phyloP scores from a whole-genome alignment of 306 rosid species.

The Vicia villosa region DNA sequence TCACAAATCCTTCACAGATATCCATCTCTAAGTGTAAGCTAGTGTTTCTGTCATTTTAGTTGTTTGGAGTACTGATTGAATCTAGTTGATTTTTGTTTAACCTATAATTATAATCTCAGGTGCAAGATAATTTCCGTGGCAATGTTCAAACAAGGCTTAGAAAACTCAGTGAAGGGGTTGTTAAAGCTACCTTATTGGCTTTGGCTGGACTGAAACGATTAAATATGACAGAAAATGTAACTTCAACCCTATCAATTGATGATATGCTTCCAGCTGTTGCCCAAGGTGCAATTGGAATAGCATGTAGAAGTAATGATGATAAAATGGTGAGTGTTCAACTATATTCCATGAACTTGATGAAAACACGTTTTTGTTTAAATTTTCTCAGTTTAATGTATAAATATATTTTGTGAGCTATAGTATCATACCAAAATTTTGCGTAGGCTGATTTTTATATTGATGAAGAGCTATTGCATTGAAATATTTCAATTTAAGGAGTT shows the following conservation, averaged over 20 bases:
- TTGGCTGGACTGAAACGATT: conserved; percentile 93
- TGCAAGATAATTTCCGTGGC: conserved; percentile 91
- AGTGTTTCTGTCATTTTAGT: conserved; percentile 17
- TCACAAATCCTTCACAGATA: conserved; percentile 83
- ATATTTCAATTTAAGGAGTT: background rate
- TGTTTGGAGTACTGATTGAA: background rate
- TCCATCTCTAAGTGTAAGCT: conserved; percentile 71
- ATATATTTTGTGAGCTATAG: too few species aligned
- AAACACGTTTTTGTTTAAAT: too few species aligned
- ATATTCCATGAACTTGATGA: too few species aligned
- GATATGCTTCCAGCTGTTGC: conserved; percentile 62
- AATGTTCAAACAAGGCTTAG: conserved; percentile 88
- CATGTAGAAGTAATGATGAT: conserved; percentile 56
- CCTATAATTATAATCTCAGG: conserved; percentile 53
- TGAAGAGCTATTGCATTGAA: background rate
- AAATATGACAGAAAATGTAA: conserved; percentile 53
- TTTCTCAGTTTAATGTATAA: too few species aligned
- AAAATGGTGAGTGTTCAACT: conserved; percentile 64
- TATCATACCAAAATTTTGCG: too few species aligned
- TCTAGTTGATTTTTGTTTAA: conserved; percentile 3
- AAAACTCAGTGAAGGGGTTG: conserved; percentile 84
- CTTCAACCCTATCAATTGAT: conserved; percentile 48
- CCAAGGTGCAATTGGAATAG: conserved; percentile 59
- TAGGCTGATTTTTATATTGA: background rate
- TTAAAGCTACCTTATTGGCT: conserved; percentile 94